Evolutionary conservation across 2,329 filamentous ascomycete species (phyloP).

Genomic region (Corniculantispora saksenae): DNA sequence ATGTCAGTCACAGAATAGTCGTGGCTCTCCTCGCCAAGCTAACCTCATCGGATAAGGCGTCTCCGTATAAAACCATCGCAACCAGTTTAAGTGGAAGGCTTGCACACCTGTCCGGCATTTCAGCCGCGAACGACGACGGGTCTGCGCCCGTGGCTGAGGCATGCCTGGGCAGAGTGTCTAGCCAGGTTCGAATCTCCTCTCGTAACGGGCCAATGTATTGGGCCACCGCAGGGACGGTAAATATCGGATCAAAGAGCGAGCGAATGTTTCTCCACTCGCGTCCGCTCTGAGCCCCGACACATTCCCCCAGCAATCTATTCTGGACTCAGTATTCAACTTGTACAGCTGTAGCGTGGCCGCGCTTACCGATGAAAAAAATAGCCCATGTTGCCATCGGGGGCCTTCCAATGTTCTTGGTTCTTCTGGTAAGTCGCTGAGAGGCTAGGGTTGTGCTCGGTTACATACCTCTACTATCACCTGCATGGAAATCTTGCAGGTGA

Average conservation of each 20-base stretch:
- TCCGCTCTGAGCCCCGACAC: neutral
- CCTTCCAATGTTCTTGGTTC: neutral
- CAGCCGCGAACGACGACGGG: neutral
- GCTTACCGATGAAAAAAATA: neutral
- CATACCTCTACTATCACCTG: no score
- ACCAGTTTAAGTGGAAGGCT: no score
- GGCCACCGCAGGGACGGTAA: neutral
- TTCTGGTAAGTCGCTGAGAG: no score
- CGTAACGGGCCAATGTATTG: neutral
- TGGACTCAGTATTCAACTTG: neutral
- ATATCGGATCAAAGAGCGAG: neutral
- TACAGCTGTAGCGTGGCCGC: neutral
- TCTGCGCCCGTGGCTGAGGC: neutral
- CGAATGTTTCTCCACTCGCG: neutral
- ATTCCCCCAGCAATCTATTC: neutral
- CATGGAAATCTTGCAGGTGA: no score
- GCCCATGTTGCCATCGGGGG: neutral
- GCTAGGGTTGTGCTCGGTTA: no score
- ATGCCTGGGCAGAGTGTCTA: neutral
- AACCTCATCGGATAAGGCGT: no score
- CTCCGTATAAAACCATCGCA: no score
- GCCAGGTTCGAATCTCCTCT: neutral
- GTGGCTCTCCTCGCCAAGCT: no score
- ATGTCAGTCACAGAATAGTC: no score
- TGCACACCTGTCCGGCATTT: no score